A percentile compares a stretch with the other conserved stretches of the same genome.
phyloP scores from a whole-genome alignment of 202 grass and related monocot genomes.

The Carex arenaria region DNA sequence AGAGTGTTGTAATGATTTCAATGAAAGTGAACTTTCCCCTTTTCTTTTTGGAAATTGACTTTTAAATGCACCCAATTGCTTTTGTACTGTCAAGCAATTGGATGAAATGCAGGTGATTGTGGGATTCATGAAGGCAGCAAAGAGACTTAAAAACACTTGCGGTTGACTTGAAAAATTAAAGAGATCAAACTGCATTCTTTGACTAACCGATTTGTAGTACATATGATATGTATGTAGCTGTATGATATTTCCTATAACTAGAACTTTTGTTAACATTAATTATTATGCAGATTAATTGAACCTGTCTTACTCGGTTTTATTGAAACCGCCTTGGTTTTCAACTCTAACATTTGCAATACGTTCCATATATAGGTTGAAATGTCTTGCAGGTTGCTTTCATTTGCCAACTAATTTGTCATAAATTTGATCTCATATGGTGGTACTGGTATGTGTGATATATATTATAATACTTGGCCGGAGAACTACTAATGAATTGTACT shows the following conservation, averaged over 20 bases:
- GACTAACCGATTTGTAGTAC: conserved; percentile 24
- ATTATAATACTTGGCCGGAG: neutral
- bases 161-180: conserved; percentile 4
- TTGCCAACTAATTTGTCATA: too few relatives aligned
- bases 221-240: conserved; percentile 26
- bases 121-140: conserved; percentile 62
- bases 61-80: conserved; percentile 31
- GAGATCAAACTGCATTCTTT: neutral
- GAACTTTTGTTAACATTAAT: neutral
- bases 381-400: neutral
- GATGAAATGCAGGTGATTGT: conserved; percentile 69
- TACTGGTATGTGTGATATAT: neutral
- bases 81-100: conserved; percentile 54
- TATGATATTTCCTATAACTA: conserved; percentile 24
- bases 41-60: conserved; percentile 7
- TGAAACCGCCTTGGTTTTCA: neutral
- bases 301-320: neutral
- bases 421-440: neutral
- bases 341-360: neutral
- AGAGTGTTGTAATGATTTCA: neutral
- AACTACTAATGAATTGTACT: neutral
- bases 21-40: neutral
- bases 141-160: conserved; percentile 51
- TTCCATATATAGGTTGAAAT: neutral
- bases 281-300: neutral